A percentile compares a stretch with the other conserved stretches of the same genome.
Evolutionary conservation across 495 filamentous ascomycete genomes (phyloP).

Genomic region (Pseudoneurospora amorphoporcata): DNA sequence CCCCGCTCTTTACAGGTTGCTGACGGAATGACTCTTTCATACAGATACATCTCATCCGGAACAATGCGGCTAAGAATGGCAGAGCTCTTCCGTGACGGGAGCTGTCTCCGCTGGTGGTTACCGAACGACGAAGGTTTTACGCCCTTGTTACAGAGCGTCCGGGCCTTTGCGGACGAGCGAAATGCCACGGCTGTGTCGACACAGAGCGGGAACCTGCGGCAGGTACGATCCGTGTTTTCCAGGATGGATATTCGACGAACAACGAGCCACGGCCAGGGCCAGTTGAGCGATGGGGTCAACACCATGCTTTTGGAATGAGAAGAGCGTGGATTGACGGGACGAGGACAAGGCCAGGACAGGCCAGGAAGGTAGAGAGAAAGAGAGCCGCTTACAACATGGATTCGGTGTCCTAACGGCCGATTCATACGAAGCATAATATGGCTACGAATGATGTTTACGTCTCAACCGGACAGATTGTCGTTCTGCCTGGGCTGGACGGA

Average conservation of each 20-base stretch:
- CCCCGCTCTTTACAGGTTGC: background rate
- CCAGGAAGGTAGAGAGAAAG: background rate
- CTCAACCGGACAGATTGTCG: background rate
- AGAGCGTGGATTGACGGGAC: background rate
- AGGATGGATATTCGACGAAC: constrained; percentile 26
- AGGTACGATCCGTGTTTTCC: constrained; percentile 65
- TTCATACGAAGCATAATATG: background rate
- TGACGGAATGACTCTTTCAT: background rate
- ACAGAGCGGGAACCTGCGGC: constrained; percentile 55
- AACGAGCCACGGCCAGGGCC: background rate
- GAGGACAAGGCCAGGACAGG: background rate
- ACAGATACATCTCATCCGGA: constrained; percentile 71
- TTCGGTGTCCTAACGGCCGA: background rate
- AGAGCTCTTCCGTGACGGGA: constrained; percentile 56
- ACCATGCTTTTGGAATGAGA: background rate
- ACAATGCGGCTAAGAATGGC: constrained; percentile 66
- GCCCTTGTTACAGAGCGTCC: constrained; percentile 60
- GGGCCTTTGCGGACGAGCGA: constrained; percentile 67
- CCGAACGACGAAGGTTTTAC: constrained; percentile 68
- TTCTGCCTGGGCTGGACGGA: background rate
- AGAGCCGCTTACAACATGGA: background rate
- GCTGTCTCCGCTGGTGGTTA: constrained; percentile 74
- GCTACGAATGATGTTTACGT: background rate
- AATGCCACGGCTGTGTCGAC: constrained; percentile 50
- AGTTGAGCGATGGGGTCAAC: background rate